Conservation (phyloP, 2,329 filamentous ascomycete species). For the Exophiala phaeomuriformis region DNA sequence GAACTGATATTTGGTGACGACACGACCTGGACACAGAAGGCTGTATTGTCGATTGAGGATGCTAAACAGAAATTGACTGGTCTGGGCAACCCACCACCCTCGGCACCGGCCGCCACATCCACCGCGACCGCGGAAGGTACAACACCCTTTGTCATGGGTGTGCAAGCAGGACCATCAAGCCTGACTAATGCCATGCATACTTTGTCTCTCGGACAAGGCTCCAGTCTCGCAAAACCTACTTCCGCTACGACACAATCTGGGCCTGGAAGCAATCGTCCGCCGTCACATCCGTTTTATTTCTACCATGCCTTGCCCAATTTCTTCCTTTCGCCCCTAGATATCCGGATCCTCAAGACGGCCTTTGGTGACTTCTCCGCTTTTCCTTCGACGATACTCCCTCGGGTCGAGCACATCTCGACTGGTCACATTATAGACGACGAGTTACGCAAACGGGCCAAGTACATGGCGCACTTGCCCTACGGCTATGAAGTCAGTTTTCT, state of each 20-base stretch:
- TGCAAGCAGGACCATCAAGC: constrained; percentile 16
- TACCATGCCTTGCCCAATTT: constrained; percentile 82
- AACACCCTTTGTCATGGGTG: constrained; percentile 18
- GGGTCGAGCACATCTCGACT: constrained; percentile 81
- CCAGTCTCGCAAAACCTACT: constrained; percentile 15
- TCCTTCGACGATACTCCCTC: constrained; percentile 75
- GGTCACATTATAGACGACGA: constrained; percentile 83
- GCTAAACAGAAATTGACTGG: constrained; percentile 67
- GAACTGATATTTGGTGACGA: constrained; percentile 88
- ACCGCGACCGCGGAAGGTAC: constrained; percentile 21
- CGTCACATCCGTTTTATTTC: constrained; percentile 56
- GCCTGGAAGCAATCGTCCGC: constrained; percentile 4
- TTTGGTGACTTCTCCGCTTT: constrained; percentile 78
- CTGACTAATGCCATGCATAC: constrained; percentile 27
- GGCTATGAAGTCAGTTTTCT: constrained; percentile 89
- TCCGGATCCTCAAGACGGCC: constrained; percentile 81
- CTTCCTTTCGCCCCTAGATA: constrained; percentile 84
- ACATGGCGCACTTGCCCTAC: constrained; percentile 75
- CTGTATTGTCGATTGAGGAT: constrained; percentile 64
- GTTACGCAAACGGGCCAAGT: constrained; percentile 74
- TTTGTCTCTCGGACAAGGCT: constrained; percentile 25
- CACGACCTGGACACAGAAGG: constrained; percentile 84
- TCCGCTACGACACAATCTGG: constrained; percentile 2
- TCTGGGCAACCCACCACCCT: constrained; percentile 57
- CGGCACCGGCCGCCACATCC: constrained; percentile 30